A percentile compares a stretch with the other conserved stretches of the same genome.
These are phyloP conservation scores for Lycium barbarum DNA, from an alignment of 257 asterid genomes.

Conservation along the genomic window DNA sequence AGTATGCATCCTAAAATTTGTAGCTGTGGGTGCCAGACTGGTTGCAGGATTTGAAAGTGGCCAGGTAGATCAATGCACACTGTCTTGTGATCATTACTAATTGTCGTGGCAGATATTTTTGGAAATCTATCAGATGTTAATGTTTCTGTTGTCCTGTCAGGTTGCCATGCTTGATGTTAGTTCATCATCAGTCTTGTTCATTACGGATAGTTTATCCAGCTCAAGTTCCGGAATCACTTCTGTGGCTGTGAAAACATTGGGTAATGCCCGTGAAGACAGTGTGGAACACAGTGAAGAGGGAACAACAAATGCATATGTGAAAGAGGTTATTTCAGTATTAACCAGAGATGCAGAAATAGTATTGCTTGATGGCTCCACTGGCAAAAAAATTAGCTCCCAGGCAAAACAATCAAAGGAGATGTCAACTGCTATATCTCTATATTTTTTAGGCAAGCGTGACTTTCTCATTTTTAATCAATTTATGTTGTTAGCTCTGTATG, in stretches of 20 bases:
- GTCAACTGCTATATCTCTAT: constrained; percentile 65
- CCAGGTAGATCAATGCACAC: constrained; percentile 53
- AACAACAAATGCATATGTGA: constrained; percentile 45
- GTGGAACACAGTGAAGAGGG: constrained; percentile 50
- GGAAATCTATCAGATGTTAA: constrained; percentile 34
- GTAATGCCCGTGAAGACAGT: constrained; percentile 40
- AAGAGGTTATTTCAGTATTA: constrained; percentile 63
- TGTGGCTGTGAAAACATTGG: constrained; percentile 53
- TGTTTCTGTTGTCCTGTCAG: constrained; percentile 48
- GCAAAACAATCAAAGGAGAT: constrained; percentile 59
- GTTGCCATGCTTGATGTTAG: constrained; percentile 78
- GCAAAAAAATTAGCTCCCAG: constrained; percentile 59
- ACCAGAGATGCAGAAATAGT: constrained; percentile 69
- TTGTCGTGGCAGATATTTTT: constrained; percentile 23
- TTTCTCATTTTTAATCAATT: constrained; percentile 26
- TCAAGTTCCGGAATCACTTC: constrained; percentile 66
- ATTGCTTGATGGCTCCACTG: constrained; percentile 64
- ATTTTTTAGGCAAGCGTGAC: constrained; percentile 72
- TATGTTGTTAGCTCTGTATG: constrained; percentile 1
- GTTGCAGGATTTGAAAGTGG: constrained; percentile 83
- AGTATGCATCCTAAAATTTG: constrained; percentile 66
- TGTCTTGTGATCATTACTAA: neutral
- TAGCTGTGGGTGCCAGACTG: constrained; percentile 69
- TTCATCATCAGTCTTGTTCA: constrained; percentile 69
- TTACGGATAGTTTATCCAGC: constrained; percentile 64